Percentiles rank a stretch among this genome's conserved stretches.
phyloP scores from a whole-genome alignment of 1,139 yeast genomes.

The Blastobotrys capitulatus region DNA sequence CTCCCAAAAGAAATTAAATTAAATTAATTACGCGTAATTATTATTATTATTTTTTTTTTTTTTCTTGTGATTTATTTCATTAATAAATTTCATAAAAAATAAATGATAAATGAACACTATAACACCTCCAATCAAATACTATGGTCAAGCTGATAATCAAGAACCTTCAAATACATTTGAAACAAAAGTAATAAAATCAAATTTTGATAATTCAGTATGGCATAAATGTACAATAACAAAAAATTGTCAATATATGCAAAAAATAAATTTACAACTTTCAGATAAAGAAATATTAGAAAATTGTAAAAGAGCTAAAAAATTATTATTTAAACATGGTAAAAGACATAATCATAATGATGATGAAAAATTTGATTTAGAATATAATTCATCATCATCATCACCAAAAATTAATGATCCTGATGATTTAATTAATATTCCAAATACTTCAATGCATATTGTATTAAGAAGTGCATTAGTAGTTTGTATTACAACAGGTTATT shows the following conservation, averaged over 20 bases:
- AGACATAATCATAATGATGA: background rate
- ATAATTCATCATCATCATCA: too few relatives aligned
- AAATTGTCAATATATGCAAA: constrained; percentile 3
- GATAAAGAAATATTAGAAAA: too few relatives aligned
- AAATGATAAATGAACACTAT: too few relatives aligned
- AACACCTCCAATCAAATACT: background rate
- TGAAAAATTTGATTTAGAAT: background rate
- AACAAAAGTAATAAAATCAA: background rate
- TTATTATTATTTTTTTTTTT: too few relatives aligned
- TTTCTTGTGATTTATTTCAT: background rate
- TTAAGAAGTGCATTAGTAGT: constrained; percentile 2
- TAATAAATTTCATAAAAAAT: background rate
- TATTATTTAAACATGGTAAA: background rate
- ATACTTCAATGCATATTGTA: constrained; percentile 3
- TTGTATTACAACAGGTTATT: constrained; percentile 4
- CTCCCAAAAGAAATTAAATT: too few relatives aligned
- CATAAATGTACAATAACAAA: background rate
- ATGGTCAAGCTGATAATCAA: background rate
- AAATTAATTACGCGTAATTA: too few relatives aligned
- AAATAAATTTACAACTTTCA: background rate
- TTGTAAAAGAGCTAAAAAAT: background rate
- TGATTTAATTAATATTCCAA: constrained; percentile 1
- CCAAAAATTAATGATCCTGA: background rate
- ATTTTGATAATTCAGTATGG: background rate
- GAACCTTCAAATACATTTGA: background rate